phyloP scores from a whole-genome alignment of 164 flowering plant genomes.

The Kingdonia uniflora region DNA sequence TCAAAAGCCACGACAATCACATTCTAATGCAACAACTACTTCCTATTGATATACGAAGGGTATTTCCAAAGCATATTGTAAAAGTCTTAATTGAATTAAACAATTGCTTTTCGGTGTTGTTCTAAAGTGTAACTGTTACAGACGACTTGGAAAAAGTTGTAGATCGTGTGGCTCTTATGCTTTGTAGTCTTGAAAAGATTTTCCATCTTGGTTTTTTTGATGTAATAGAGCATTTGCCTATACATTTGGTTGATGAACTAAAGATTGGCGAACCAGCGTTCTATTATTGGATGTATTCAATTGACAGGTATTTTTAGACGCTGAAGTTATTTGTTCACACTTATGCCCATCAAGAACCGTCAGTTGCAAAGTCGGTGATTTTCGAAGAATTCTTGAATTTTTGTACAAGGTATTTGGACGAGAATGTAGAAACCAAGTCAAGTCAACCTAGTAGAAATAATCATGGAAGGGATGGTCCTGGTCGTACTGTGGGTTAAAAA shows the following conservation, averaged over 20 bases:
- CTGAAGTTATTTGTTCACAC: conserved; percentile 2
- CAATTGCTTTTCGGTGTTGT: conserved; percentile 6
- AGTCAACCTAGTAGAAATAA: too few relatives aligned
- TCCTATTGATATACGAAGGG: conserved; percentile 1
- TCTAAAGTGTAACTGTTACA: not conserved
- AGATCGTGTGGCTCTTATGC: not conserved
- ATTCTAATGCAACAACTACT: conserved; percentile 16
- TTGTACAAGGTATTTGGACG: conserved; percentile 6
- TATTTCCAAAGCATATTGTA: conserved; percentile 5
- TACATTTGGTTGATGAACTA: conserved; percentile 13
- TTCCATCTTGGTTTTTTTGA: conserved; percentile 17
- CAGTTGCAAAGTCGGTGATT: conserved; percentile 2
- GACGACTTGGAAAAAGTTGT: not conserved
- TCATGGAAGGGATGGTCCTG: too few relatives aligned
- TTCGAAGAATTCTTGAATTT: conserved; percentile 5
- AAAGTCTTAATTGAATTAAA: too few relatives aligned
- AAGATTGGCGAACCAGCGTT: conserved; percentile 9
- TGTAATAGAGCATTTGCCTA: conserved; percentile 14
- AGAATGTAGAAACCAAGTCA: not conserved
- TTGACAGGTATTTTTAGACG: conserved; percentile 6
- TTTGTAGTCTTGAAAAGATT: conserved; percentile 13
- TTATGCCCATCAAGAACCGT: not conserved
- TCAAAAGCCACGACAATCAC: conserved; percentile 20
- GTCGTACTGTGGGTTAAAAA: too few relatives aligned
- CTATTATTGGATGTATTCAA: conserved; percentile 26